Evolutionary conservation across 495 filamentous ascomycete genomes (phyloP).

Genomic region (Chaetomium fimeti): DNA sequence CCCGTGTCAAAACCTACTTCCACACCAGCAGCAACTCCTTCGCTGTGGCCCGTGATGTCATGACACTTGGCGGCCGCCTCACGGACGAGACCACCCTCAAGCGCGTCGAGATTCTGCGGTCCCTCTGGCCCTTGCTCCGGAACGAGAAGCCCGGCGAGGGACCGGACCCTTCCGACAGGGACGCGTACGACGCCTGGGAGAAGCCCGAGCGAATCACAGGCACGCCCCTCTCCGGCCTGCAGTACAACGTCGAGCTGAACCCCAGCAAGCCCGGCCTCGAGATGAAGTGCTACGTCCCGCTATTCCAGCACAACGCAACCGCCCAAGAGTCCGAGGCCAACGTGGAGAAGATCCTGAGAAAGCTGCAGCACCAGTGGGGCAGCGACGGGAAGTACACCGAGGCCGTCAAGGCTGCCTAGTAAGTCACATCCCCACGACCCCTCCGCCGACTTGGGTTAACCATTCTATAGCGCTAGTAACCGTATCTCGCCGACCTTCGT

Average conservation of each 20-base stretch:
- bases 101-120: conserved; percentile 12
- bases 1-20: conserved; percentile 13
- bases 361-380: conserved; percentile 12
- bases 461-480: background rate
- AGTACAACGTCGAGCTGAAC: conserved; percentile 15
- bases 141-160: conserved; percentile 14
- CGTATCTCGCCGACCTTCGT: conserved; percentile 11
- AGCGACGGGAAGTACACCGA: conserved; percentile 10
- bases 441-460: background rate
- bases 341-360: conserved; percentile 6
- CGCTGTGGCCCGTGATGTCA: conserved; percentile 8
- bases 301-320: conserved; percentile 10
- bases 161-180: background rate
- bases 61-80: conserved; percentile 12
- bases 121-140: conserved; percentile 10
- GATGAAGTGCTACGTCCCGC: conserved; percentile 16
- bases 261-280: conserved; percentile 12
- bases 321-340: conserved; percentile 8
- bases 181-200: conserved; percentile 11
- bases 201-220: conserved; percentile 10
- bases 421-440: background rate
- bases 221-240: conserved; percentile 6
- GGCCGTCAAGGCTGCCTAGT: conserved; percentile 2
- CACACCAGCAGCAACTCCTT: conserved; percentile 18
- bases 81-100: conserved; percentile 15